These are phyloP conservation scores for Penicillium concentricum DNA, from an alignment of 2,329 filamentous ascomycete genomes.

Conservation along the genomic window DNA sequence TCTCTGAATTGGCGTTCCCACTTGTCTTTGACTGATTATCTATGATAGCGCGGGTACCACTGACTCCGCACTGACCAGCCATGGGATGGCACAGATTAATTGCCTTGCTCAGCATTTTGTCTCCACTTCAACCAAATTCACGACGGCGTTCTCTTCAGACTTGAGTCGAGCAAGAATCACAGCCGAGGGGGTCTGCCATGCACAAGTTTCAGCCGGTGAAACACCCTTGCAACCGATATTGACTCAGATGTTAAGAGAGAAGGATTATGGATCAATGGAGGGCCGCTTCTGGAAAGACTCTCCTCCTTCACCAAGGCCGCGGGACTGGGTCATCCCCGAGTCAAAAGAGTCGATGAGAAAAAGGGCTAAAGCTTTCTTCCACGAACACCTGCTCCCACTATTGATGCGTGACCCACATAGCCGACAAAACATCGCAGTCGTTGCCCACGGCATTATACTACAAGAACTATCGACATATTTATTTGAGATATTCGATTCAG, in stretches of 20 bases:
- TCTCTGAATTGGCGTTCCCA: not conserved
- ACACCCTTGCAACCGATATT: constrained; percentile 10
- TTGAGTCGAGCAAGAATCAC: constrained; percentile 68
- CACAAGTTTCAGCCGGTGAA: constrained; percentile 7
- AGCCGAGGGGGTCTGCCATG: constrained; percentile 29
- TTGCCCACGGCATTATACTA: constrained; percentile 82
- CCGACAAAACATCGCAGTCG: constrained; percentile 58
- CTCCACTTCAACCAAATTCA: constrained; percentile 62
- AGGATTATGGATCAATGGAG: constrained; percentile 43
- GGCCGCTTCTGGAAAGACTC: constrained; percentile 14
- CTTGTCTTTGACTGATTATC: constrained; percentile 4
- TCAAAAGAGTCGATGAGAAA: constrained; percentile 63
- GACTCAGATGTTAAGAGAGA: constrained; percentile 35
- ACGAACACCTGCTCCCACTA: constrained; percentile 61
- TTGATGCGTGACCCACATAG: constrained; percentile 40
- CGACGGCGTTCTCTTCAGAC: constrained; percentile 74
- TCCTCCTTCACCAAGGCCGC: constrained; percentile 17
- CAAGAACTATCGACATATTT: constrained; percentile 66
- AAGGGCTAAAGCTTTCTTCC: constrained; percentile 66
- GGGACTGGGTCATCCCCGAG: constrained; percentile 46
- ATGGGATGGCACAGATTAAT: constrained; percentile 76
- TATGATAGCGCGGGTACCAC: constrained; percentile 68
- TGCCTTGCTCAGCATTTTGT: constrained; percentile 68
- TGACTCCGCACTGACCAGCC: constrained; percentile 77
- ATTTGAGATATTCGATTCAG: constrained; percentile 53